Conservation (phyloP, 495 filamentous ascomycete genomes). For the Tricharina praecox region DNA sequence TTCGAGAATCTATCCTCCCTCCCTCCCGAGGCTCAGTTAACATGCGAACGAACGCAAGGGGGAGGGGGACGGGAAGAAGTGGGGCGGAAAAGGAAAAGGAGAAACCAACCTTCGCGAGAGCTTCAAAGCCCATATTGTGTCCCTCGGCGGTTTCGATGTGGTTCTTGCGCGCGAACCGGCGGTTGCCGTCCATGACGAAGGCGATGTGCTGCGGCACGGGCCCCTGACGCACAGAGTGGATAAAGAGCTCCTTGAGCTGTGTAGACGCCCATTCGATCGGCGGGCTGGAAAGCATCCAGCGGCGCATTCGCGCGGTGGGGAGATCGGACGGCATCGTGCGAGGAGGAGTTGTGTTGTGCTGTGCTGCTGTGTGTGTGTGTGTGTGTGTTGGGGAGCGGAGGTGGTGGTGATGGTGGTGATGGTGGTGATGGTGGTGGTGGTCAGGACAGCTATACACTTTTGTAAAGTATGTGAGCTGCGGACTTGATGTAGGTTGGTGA, state of each 20-base stretch:
- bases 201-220: conserved; percentile 87
- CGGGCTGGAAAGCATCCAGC: conserved; percentile 78
- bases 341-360: neutral
- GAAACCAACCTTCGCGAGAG: conserved; percentile 53
- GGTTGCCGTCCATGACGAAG: conserved; percentile 97
- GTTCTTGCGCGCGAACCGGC: conserved; percentile 73
- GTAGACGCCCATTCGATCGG: conserved; percentile 69
- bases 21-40: neutral
- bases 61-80: neutral
- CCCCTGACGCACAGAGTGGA: conserved; percentile 74
- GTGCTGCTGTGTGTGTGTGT: no score
- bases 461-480: neutral
- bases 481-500: neutral
- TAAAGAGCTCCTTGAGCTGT: conserved; percentile 58
- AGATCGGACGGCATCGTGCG: conserved; percentile 16
- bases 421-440: neutral
- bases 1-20: conserved; percentile 55
- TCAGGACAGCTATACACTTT: neutral
- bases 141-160: conserved; percentile 94
- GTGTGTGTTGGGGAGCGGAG: no score
- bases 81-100: neutral
- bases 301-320: conserved; percentile 33
- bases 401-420: neutral
- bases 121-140: conserved; percentile 93
- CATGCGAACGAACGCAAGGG: no score